A percentile compares a stretch with the other conserved stretches of the same genome.
Evolutionary conservation across 2,329 filamentous ascomycete species (phyloP).

Genomic region (Knufia fluminis): DNA sequence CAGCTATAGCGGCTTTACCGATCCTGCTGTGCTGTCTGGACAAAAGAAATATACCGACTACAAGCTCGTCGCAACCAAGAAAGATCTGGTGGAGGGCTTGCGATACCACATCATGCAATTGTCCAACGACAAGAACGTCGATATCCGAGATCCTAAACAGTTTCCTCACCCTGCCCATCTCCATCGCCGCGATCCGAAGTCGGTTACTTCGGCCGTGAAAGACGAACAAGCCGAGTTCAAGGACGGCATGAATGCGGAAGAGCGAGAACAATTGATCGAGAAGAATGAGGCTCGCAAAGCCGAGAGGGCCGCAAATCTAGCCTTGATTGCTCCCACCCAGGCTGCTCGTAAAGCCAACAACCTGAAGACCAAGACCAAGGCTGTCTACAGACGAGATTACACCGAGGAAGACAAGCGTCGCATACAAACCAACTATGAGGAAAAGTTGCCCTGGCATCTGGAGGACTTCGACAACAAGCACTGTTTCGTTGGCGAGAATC

Average conservation of each 20-base stretch:
- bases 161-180: conserved; percentile 83
- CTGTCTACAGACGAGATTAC: conserved; percentile 73
- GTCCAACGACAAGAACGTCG: conserved; percentile 51
- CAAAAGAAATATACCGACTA: conserved; percentile 40
- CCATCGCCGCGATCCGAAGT: conserved; percentile 77
- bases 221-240: conserved; percentile 44
- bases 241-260: conserved; percentile 49
- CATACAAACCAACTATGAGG: conserved; percentile 68
- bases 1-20: conserved; percentile 22
- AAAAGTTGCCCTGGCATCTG: conserved; percentile 90
- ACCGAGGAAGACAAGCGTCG: conserved; percentile 61
- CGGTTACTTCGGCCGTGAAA: conserved; percentile 43
- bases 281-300: conserved; percentile 64
- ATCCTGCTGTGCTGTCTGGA: conserved; percentile 17
- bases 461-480: conserved; percentile 96
- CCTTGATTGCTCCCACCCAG: conserved; percentile 80
- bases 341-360: conserved; percentile 56
- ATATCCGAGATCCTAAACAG: conserved; percentile 65
- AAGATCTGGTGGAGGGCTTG: conserved; percentile 65
- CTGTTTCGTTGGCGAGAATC: conserved; percentile 85
- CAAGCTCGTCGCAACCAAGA: conserved; percentile 75
- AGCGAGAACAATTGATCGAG: conserved; percentile 30
- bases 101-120: conserved; percentile 85
- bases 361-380: conserved; percentile 71
- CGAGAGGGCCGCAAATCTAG: conserved; percentile 75